A percentile compares a stretch with the other conserved stretches of the same genome.
These are phyloP conservation scores for Porcisia deanei DNA, from an alignment of 208 protist genomes.

Conservation along the genomic window DNA sequence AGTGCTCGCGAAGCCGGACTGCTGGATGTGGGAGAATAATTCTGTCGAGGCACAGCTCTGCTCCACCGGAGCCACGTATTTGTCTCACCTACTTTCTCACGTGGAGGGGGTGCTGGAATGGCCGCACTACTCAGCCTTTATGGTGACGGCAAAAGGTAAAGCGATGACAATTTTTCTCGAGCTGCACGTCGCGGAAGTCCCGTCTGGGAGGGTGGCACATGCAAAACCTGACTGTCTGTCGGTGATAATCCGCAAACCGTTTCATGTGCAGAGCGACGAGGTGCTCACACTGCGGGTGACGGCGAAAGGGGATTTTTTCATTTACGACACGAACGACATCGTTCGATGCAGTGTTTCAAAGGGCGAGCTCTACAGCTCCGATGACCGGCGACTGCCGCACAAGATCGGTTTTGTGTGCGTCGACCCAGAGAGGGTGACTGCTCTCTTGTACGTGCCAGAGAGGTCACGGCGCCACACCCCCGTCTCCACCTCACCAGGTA, in stretches of 20 bases:
- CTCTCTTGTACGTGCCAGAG: constrained; percentile 47
- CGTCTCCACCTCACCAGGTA: constrained; percentile 22
- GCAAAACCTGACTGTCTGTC: constrained; percentile 3
- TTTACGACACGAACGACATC: constrained; percentile 78
- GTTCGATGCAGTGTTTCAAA: constrained; percentile 65
- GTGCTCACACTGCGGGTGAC: constrained; percentile 75
- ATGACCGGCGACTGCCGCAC: constrained; percentile 18
- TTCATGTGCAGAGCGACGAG: constrained; percentile 69
- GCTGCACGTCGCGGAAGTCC: constrained; percentile 51
- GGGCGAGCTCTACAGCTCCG: constrained; percentile 41
- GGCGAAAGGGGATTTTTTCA: constrained; percentile 77
- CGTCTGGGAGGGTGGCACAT: constrained; percentile 23
- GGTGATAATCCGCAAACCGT: constrained; percentile 52
- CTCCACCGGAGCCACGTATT: constrained; percentile 37
- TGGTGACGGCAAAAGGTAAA: constrained; percentile 56
- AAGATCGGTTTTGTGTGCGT: constrained; percentile 61
- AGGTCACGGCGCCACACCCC: constrained; percentile 29
- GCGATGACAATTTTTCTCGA: constrained; percentile 79
- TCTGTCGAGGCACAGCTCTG: constrained; percentile 48
- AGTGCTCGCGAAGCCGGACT: constrained; percentile 30
- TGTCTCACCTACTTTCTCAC: constrained; percentile 42
- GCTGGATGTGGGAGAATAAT: constrained; percentile 66
- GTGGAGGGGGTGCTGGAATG: constrained; percentile 32
- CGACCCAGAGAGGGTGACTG: constrained; percentile 48
- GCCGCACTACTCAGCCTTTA: constrained; percentile 65